A percentile compares a stretch with the other conserved stretches of the same genome.
Evolutionary conservation across 108 stramenopile species (phyloP).

Genomic region (Aurantiochytrium sp.): DNA sequence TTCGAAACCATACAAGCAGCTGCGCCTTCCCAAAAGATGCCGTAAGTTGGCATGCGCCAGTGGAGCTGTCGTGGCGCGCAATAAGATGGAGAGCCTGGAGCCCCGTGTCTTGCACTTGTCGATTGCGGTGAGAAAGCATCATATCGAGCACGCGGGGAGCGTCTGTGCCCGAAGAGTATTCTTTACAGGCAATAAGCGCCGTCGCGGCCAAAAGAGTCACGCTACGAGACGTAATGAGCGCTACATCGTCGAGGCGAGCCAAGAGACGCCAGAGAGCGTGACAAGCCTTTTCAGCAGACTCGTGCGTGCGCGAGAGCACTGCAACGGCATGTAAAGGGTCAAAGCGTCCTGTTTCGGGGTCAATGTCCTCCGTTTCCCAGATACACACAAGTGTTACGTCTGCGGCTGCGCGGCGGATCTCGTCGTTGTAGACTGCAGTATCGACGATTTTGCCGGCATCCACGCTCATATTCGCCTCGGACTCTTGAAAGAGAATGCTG

Average conservation of each 20-base stretch:
- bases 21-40: too few species aligned
- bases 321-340: background rate
- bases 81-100: background rate
- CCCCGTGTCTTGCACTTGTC: background rate
- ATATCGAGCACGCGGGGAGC: background rate
- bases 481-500: background rate
- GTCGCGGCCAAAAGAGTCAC: background rate
- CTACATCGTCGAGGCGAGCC: background rate
- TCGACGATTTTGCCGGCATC: background rate
- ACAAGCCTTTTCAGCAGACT: background rate
- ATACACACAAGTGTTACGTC: background rate
- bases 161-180: background rate
- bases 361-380: background rate
- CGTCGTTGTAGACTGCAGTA: background rate
- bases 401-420: constrained; percentile 1
- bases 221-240: background rate
- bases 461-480: background rate
- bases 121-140: background rate
- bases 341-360: background rate
- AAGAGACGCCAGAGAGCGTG: background rate
- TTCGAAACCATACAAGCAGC: too few species aligned
- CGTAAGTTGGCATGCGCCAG: too few species aligned
- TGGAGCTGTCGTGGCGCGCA: background rate
- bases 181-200: background rate
- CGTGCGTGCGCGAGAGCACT: background rate